phyloP scores from a whole-genome alignment of 306 rosid species.

The Acacia melanoxylon region DNA sequence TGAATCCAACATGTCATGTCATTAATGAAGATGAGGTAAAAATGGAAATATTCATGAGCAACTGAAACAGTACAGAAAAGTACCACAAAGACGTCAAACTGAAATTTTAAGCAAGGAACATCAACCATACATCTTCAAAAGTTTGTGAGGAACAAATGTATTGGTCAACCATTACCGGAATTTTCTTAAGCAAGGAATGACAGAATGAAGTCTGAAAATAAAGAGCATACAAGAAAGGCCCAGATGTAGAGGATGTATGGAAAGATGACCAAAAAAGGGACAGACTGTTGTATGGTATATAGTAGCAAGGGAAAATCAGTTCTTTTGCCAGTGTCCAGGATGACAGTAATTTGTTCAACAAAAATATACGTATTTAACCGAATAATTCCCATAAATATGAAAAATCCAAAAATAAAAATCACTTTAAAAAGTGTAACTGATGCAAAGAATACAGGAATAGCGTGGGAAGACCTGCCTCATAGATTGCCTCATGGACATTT shows the following conservation, averaged over 20 bases:
- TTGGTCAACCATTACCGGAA: not conserved
- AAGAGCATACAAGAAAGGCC: slow-evolving; percentile 18
- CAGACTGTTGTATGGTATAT: not conserved
- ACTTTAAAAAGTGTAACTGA: slow-evolving; percentile 14
- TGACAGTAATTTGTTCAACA: slow-evolving; percentile 9
- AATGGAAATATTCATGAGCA: slow-evolving; percentile 13
- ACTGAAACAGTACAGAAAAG: slow-evolving; percentile 7
- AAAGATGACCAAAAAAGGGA: not conserved
- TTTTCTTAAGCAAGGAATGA: slow-evolving; percentile 1
- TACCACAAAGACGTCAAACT: not conserved
- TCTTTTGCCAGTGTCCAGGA: not conserved
- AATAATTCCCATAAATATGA: not conserved
- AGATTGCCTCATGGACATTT: slow-evolving; percentile 4
- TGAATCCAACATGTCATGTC: slow-evolving; percentile 31
- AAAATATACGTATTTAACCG: not conserved
- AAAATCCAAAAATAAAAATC: not conserved
- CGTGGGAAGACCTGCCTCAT: not conserved
- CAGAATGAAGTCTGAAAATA: not conserved
- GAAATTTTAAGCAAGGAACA: slow-evolving; percentile 21
- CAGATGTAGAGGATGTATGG: not conserved
- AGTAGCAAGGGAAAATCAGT: not conserved
- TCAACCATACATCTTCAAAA: slow-evolving; percentile 14
- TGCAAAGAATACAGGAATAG: slow-evolving; percentile 15
- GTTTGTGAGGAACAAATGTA: not conserved
- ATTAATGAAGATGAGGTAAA: slow-evolving; percentile 14